Evolutionary conservation across 345 rosid genomes (phyloP), one percentile per base, ranked within the genome.

Genomic region (Salix koriyanagi): DNA sequence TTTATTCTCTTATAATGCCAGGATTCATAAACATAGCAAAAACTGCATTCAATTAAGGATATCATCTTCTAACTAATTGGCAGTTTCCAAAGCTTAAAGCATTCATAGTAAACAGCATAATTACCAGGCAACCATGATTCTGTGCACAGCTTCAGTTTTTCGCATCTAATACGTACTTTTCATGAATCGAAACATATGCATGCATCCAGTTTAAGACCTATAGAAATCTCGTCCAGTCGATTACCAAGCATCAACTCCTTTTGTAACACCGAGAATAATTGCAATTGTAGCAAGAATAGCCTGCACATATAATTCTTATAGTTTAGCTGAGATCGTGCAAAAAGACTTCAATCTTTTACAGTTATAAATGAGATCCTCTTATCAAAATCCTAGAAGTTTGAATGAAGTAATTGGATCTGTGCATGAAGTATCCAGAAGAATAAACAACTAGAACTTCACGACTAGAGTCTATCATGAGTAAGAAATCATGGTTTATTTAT

Each of bases 271-370:
- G 52, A 94, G 75, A 78, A 92, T 65, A 80, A 92, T 79, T 73
- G 88, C 97, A 65, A 94, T 75, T 3, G 95, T 89, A 12, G 87
- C 98, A 68, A 94, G 82, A 79, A 88, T 56, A 13, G 98, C 98
- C 98, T 94, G 97, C 71, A 79, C n/a, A 44, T 21, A 68, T 19
- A 56, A 21, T 21, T 42, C 36, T 36, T 18, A 69, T 25, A 70
- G 56, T 37, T 61, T 64, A 23, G 32, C 26, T 15, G 10, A 30
- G 65, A 1, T 1, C 46, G 3, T 2, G 21, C 30, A 39, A 42
- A 42, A 36, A 6, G 23, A 64, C 14, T 25, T 18, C 39, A 69
- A 28, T 32, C 25, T 14, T 0, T 36, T 36, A 5, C 37, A 36
- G 37, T 36, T 36, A 36, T 36, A 36, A 36, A 36, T 36, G 19